Conservation (phyloP, 192 early-diverging fungal genomes). For the Backusella westeae region DNA sequence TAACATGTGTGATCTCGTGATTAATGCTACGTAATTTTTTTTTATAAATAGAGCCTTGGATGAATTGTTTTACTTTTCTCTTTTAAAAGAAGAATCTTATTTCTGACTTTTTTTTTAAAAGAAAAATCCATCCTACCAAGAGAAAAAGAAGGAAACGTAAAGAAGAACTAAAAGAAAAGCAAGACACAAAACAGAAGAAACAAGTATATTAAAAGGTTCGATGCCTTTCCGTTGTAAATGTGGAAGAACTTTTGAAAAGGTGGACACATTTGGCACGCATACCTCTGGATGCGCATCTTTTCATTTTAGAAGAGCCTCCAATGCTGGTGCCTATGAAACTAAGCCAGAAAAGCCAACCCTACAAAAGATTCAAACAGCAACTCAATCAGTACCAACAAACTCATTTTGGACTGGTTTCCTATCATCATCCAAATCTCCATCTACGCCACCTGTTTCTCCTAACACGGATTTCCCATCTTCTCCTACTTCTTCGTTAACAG, state of each 20-base stretch:
- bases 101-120: background rate
- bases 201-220: background rate
- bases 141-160: background rate
- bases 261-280: conserved; percentile 36
- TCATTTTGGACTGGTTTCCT: conserved; percentile 13
- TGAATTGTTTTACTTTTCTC: background rate
- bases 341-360: background rate
- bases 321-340: conserved; percentile 9
- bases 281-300: conserved; percentile 40
- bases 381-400: background rate
- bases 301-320: conserved; percentile 27
- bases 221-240: conserved; percentile 46
- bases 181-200: background rate
- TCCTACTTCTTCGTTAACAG: background rate
- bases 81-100: background rate
- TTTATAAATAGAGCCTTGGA: background rate
- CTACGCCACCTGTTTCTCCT: conserved; percentile 1
- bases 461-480: background rate
- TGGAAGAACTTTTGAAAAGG: conserved; percentile 42
- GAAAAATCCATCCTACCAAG: background rate
- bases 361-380: conserved; percentile 1
- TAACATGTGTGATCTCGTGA: background rate
- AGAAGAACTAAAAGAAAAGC: background rate
- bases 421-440: conserved; percentile 4
- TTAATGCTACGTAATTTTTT: background rate